Percentiles rank a stretch among this genome's conserved stretches.
These are phyloP conservation scores for Fusarium nematophilum DNA, from an alignment of 2,329 filamentous ascomycete species.

Conservation along the genomic window DNA sequence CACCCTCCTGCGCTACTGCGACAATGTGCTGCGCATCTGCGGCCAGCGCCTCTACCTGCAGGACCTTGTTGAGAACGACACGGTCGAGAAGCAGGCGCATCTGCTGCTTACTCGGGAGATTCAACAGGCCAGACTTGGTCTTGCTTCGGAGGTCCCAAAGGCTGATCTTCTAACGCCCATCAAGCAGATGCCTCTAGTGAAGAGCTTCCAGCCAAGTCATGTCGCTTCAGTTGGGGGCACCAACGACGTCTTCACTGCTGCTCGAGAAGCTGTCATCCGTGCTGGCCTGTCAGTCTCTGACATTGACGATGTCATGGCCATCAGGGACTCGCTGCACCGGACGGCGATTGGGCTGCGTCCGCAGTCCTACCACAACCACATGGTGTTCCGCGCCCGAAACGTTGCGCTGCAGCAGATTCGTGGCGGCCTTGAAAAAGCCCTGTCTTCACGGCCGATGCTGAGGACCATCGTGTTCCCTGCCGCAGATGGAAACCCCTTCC, in stretches of 20 bases:
- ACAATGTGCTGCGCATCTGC: conserved; percentile 41
- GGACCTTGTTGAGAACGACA: conserved; percentile 47
- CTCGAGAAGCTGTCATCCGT: conserved; percentile 15
- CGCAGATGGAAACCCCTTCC: conserved; percentile 35
- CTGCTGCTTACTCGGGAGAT: conserved; percentile 40
- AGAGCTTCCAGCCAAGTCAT: not conserved
- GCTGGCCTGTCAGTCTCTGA: conserved; percentile 34
- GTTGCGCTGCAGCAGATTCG: conserved; percentile 38
- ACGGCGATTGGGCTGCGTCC: conserved; percentile 47
- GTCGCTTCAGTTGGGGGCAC: not conserved
- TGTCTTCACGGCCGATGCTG: conserved; percentile 45
- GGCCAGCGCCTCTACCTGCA: conserved; percentile 50
- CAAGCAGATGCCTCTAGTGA: not conserved
- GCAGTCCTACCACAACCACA: conserved; percentile 50
- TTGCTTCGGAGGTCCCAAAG: conserved; percentile 10
- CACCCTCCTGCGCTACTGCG: conserved; percentile 52
- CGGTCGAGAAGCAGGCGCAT: conserved; percentile 47
- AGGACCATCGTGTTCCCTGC: conserved; percentile 43
- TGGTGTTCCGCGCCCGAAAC: conserved; percentile 45
- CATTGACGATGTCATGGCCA: conserved; percentile 46
- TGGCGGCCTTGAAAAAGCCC: conserved; percentile 42
- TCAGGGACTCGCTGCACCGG: conserved; percentile 46
- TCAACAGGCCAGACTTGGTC: conserved; percentile 26
- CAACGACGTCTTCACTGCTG: conserved; percentile 13
- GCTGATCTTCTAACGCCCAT: not conserved